Evolutionary conservation across 1,139 yeast species (phyloP), one percentile per base, ranked within the genome.

Genomic region (Sugiyamaella sp.): DNA sequence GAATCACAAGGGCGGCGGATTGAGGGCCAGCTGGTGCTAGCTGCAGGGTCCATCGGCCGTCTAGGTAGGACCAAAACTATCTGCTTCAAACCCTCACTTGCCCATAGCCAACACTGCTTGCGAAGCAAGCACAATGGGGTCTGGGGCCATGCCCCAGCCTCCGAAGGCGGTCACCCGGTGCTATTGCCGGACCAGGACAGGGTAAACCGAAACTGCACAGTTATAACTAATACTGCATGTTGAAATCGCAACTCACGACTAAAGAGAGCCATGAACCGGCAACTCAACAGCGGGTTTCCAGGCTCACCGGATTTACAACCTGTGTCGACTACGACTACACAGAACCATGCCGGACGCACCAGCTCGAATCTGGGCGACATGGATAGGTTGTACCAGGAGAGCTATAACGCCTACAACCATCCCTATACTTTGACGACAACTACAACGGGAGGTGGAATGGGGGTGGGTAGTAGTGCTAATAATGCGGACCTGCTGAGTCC

Each of bases 261-360:
- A 24, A n/a, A n/a, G n/a, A n/a, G n/a, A n/a, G 29, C 12, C 27
- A 44, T 44, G 48, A 33, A 32, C 29, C n/a, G 40, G n/a, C 22
- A 44, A 20, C 14, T 38, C n/a, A 14, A 33, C 14, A 38, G 10
- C n/a, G 48, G 33, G 12, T 19, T 20, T 33, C 25, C 48, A 3
- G 40, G 24, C 10, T 44, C 48, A n/a, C 48, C 48, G 8, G 48
- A 44, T 14, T 35, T 44, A 22, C 32, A 10, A n/a, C 41, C 48
- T 6, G 27, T 44, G 39, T 29, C 48, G 20, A 21, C 32, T 4
- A 44, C 21, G 4, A 44, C 41, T 20, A 29, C 48, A 12, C 40
- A 24, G 21, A 22, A 44, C 20, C 24, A 33, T 16, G 41, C 33
- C 5, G 48, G 19, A n/a, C 12, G 48, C 4, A 16, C 40, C 6